These are phyloP conservation scores for Glomus cerebriforme DNA, from an alignment of 192 early-diverging fungal species.

Conservation along the genomic window DNA sequence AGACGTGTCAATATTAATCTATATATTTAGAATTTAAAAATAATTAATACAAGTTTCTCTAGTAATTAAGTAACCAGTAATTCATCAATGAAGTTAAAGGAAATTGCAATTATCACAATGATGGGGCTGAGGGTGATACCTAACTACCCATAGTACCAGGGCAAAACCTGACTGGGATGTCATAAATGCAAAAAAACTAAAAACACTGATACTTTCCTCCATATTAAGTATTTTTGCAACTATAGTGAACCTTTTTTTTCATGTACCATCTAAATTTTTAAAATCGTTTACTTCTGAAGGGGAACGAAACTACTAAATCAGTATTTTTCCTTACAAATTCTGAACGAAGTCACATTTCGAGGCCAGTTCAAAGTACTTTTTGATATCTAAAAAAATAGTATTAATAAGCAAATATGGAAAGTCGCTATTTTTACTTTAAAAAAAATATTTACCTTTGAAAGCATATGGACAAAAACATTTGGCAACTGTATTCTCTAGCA, in stretches of 20 bases:
- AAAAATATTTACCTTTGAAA: slow-evolving; percentile 11
- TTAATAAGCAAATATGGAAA: not conserved
- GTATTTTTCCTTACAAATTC: not conserved
- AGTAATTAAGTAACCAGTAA: not conserved
- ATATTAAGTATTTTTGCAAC: slow-evolving; percentile 5
- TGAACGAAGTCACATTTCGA: slow-evolving; percentile 5
- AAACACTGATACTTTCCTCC: not conserved
- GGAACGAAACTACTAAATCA: slow-evolving; percentile 16
- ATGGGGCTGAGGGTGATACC: slow-evolving; percentile 9
- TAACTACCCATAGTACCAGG: slow-evolving; percentile 7
- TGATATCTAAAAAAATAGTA: slow-evolving; percentile 18
- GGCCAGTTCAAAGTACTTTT: slow-evolving; percentile 12
- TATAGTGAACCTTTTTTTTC: not conserved
- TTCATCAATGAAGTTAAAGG: not conserved
- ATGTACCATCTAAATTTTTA: slow-evolving; percentile 9
- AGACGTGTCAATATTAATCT: slow-evolving; percentile 1
- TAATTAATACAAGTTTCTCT: slow-evolving; percentile 9
- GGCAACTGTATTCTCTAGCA: too few relatives aligned
- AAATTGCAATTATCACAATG: slow-evolving; percentile 18
- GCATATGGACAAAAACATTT: not conserved
- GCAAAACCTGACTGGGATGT: slow-evolving; percentile 4
- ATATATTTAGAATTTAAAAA: slow-evolving; percentile 10
- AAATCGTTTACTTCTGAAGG: slow-evolving; percentile 1
- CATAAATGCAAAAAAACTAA: slow-evolving; percentile 3
- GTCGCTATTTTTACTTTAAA: not conserved